Base-by-base conservation (phyloP, 371 early-diverging fungal species). In the Syncephalastrum sp. region DNA sequence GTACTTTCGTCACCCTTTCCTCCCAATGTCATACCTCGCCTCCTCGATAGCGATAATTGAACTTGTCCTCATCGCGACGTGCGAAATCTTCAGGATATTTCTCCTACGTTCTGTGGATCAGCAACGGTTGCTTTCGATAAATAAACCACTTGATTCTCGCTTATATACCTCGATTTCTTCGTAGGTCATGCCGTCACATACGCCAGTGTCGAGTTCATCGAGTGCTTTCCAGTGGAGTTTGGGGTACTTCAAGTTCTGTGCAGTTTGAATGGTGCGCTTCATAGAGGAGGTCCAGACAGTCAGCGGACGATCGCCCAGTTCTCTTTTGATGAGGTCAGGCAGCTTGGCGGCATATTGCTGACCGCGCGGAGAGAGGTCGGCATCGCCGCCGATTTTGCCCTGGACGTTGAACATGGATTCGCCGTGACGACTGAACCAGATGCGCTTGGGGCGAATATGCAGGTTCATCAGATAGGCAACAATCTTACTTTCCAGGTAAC, bases 391-490 rank as follows among this genome's bases (percentile, higher is more conserved):
- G 53, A 99, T 88, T 61, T 90, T 90, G 24, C 96, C 96, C 56
- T 75, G 70, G 13, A 96, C 81, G 74, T 93, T 93, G 67, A 82
- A 91, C 63, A 88, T 71, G 46, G 91, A 91, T 74, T 99, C 99
- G 59, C 99, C 99, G 70, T 95, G 38, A 10, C 38, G 38, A 63
- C 90, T 89, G 61, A 99, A 91, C 72, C 94, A 94, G 51, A 99
- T 94, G 55, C 86, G 85, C 52, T 94, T 62, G 15, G 97, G 94
- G 1, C 89, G 85, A 33, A 93, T 95, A 69, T 99, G 96, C 27
- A 99, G 81, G 71, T 99, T 99, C 97, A 98, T 99, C 54, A 97
- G 76, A 67, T 93, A 97, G 72, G 93, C 97, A 21, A 96, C 95
- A 56, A 99, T 92, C 27, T 97, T 83, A 38, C 91, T 89, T 69